These are phyloP conservation scores for Coprinopsis strossmayeri DNA, from an alignment of 768 basidiomycete species.

Conservation along the genomic window DNA sequence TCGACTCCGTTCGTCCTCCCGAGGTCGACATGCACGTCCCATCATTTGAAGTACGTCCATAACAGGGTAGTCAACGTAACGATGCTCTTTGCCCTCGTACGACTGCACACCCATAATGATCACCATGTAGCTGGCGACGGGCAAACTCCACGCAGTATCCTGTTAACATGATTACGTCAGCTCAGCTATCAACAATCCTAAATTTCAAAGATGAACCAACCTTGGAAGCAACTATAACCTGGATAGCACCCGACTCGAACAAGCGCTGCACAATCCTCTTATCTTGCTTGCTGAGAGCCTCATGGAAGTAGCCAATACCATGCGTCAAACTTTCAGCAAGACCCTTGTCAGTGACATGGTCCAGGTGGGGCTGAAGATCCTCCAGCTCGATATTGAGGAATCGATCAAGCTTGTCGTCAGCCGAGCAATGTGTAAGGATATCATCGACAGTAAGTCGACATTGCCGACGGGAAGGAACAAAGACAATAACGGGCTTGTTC, in stretches of 20 bases:
- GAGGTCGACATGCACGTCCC: conserved; percentile 93
- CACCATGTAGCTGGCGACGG: conserved; percentile 94
- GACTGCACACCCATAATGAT: conserved; percentile 99
- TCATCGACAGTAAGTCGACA: conserved; percentile 93
- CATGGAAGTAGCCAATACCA: conserved; percentile 94
- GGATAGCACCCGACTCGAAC: conserved; percentile 92
- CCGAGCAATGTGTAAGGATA: conserved; percentile 79
- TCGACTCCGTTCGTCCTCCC: conserved; percentile 81
- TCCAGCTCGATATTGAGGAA: conserved; percentile 86
- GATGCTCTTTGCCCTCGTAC: conserved; percentile 96
- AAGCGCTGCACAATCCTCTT: conserved; percentile 89
- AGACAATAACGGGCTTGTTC: conserved; percentile 82
- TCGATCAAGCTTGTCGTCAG: conserved; percentile 76
- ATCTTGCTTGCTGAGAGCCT: conserved; percentile 87
- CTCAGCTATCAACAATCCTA: too few relatives aligned
- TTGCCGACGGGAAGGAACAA: conserved; percentile 90
- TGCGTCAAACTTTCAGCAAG: conserved; percentile 79
- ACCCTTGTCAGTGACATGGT: conserved; percentile 70
- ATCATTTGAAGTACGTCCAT: conserved; percentile 99
- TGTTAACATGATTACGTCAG: too few relatives aligned
- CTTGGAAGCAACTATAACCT: conserved; percentile 91
- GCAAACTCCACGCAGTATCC: conserved; percentile 96
- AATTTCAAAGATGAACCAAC: conserved; percentile 30
- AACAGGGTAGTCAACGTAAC: conserved; percentile 96
- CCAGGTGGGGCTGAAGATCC: conserved; percentile 84